Base-by-base conservation (phyloP, 139 green algal species). In the Asterochloris sp. region DNA sequence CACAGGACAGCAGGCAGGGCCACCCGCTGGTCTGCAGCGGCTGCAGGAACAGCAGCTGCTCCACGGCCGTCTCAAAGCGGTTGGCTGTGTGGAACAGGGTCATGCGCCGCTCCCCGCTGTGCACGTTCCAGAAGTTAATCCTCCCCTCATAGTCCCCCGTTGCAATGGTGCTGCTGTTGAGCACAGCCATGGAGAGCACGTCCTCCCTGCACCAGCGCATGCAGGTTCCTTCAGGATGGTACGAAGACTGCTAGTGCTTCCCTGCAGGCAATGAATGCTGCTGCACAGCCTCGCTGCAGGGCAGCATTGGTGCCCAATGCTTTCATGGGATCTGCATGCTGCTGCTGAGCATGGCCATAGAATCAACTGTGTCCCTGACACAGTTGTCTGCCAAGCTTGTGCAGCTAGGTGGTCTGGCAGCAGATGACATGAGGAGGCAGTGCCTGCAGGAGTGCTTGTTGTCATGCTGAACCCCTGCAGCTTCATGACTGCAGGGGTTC, bases 81-180 rank as follows among this genome's bases (percentile, higher is more conserved):
- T 92, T 87, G 13, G 88, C 84, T 10, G 61, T 85, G 80, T 94
- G 86, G 80, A 85, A 89, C 21, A 95, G 73, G 29, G 76, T 87
- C n/a, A 87, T 86, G 28, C 87, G 86, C 69, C 87, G 88, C 80
- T 91, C 88, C 4, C 91, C 91, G 26, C 83, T 91, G 85, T 92
- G 91, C 0, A 97, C 85, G 73, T 91, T 90, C 91, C 92, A 97
- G 15, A 97, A 78, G 78, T 89, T 88, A 78, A 95, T 94, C 66
- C 84, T 62, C 15, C 93, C 94, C 68, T 95, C 90, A 79, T 95
- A 96, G 75, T 96, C 93, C 14, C 94, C 91, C 82, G 86, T 87
- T 66, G 84, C 84, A 80, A 84, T 82, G 82, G 83, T 21, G 81
- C 23, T 19, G 73, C 74, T 61, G 82, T 77, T 77, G 17, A 21